Percentiles rank a stretch among this genome's conserved stretches.
These are phyloP conservation scores for Penicillium ochrochloron DNA, from an alignment of 495 filamentous ascomycete genomes.

Conservation along the genomic window DNA sequence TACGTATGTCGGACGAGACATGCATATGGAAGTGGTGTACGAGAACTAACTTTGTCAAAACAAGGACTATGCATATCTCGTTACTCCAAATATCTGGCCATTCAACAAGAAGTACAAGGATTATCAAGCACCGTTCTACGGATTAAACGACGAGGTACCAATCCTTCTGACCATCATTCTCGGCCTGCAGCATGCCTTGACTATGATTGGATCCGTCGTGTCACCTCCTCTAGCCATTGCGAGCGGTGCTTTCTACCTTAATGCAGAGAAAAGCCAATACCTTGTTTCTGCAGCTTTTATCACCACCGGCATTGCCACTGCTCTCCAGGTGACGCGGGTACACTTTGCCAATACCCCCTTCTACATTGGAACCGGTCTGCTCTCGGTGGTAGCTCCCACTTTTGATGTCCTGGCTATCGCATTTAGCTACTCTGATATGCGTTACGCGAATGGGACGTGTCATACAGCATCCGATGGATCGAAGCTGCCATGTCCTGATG, in stretches of 20 bases:
- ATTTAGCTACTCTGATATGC: conserved; percentile 71
- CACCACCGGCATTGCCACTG: conserved; percentile 75
- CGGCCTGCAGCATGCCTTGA: conserved; percentile 66
- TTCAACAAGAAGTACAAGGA: conserved; percentile 67
- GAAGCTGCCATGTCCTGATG: conserved; percentile 74
- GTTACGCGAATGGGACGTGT: conserved; percentile 78
- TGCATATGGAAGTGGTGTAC: neutral
- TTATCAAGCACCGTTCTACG: conserved; percentile 76
- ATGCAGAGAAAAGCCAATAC: conserved; percentile 64
- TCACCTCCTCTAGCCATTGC: conserved; percentile 81
- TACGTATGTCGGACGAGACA: conserved; percentile 51
- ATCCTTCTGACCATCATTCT: conserved; percentile 71
- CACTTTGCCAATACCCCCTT: conserved; percentile 77
- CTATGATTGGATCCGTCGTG: conserved; percentile 62
- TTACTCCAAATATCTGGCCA: conserved; percentile 73
- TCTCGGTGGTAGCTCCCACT: conserved; percentile 81
- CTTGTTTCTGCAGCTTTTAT: conserved; percentile 85
- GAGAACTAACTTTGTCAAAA: neutral
- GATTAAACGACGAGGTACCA: conserved; percentile 78
- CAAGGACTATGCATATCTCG: conserved; percentile 71
- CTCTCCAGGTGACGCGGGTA: conserved; percentile 82
- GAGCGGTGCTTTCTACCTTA: conserved; percentile 66
- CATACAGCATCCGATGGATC: conserved; percentile 63
- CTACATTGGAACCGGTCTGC: conserved; percentile 79
- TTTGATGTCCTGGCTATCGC: conserved; percentile 83